A percentile compares a stretch with the other conserved stretches of the same genome.
phyloP scores from a whole-genome alignment of 2,329 filamentous ascomycete species.

The Microascus cirrosus region DNA sequence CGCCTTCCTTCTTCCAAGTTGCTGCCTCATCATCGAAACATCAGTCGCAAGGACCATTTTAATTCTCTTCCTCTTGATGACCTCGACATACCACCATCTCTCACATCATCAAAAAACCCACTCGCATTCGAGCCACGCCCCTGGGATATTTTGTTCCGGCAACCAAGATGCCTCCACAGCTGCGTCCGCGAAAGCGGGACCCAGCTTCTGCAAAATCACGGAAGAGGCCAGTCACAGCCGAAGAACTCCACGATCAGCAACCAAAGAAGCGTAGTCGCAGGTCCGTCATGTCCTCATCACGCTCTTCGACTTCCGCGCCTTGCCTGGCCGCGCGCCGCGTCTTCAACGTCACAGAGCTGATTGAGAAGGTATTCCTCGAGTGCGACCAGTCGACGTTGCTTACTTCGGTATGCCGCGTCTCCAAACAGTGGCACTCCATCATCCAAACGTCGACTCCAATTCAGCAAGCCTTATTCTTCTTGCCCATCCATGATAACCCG shows the following conservation, averaged over 20 bases:
- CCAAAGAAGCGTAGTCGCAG: not conserved
- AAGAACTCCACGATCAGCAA: not conserved
- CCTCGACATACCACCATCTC: not conserved
- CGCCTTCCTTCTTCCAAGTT: not conserved
- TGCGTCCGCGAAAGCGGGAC: not conserved
- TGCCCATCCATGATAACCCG: not conserved
- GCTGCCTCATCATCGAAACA: not conserved
- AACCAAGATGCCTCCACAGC: not conserved
- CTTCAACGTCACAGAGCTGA: conserved; percentile 12
- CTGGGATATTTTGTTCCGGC: not conserved
- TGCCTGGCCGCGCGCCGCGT: conserved; percentile 1
- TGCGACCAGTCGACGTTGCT: conserved; percentile 16
- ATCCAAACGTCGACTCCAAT: conserved; percentile 3
- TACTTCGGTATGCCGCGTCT: conserved; percentile 13
- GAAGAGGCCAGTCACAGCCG: not conserved
- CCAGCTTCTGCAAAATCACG: not conserved
- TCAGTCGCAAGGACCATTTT: not conserved
- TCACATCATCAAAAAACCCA: not conserved
- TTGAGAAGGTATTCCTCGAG: conserved; percentile 14
- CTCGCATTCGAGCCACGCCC: not conserved
- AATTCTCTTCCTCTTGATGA: not conserved
- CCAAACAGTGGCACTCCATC: conserved; percentile 10
- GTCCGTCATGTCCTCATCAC: not conserved
- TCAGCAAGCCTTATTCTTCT: conserved; percentile 7
- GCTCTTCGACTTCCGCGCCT: not conserved